Evolutionary conservation across 768 basidiomycete species (phyloP).

Genomic region (Galerina sulciceps): DNA sequence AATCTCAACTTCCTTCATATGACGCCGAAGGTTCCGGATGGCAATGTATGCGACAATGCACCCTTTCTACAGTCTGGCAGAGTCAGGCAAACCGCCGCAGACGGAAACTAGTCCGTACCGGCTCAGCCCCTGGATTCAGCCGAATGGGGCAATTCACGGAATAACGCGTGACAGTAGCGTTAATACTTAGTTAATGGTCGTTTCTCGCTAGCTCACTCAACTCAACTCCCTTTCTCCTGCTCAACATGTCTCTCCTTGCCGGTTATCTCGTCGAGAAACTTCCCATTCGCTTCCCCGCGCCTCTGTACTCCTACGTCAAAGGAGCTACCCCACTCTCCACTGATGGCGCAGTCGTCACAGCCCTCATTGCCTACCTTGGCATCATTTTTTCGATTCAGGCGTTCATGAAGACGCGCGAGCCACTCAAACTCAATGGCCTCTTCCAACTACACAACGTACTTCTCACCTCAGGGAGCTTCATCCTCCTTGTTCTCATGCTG

Average conservation of each 20-base stretch:
- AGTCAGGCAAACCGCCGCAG: too few relatives aligned
- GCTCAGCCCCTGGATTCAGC: too few relatives aligned
- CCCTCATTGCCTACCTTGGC: conserved; percentile 82
- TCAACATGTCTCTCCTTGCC: conserved; percentile 71
- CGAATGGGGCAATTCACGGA: too few relatives aligned
- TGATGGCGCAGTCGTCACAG: conserved; percentile 67
- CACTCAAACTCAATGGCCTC: conserved; percentile 76
- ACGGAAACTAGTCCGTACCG: too few relatives aligned
- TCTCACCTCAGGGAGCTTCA: conserved; percentile 81
- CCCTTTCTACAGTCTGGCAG: too few relatives aligned
- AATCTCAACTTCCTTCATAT: too few relatives aligned
- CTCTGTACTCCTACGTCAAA: conserved; percentile 66
- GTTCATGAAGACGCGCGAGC: conserved; percentile 78
- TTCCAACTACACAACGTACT: conserved; percentile 93
- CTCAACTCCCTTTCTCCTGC: conserved; percentile 26
- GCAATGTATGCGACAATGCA: too few relatives aligned
- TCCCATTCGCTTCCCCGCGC: conserved; percentile 60
- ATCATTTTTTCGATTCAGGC: conserved; percentile 85
- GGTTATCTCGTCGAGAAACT: conserved; percentile 66
- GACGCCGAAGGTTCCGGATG: too few relatives aligned
- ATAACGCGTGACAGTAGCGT: too few relatives aligned
- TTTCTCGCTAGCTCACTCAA: neutral
- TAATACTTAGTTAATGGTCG: too few relatives aligned
- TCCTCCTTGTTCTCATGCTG: conserved; percentile 86
- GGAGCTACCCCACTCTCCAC: conserved; percentile 86